Conservation (phyloP, 441 rosid genomes). For the Manihot esculenta region DNA sequence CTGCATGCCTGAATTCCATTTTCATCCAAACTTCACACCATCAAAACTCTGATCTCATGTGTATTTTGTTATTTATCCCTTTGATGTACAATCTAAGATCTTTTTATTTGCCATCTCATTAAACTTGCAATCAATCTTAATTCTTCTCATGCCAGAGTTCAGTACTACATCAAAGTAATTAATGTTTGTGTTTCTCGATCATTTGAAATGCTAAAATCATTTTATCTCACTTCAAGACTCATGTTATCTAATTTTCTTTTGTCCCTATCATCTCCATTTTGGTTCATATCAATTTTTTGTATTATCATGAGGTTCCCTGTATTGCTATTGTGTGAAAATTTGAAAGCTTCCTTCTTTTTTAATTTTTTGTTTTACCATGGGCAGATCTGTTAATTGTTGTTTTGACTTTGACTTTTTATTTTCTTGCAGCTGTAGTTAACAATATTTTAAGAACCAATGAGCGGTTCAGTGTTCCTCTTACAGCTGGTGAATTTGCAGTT, state of each 20-base stretch:
- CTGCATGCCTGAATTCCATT: background rate
- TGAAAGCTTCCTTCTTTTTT: background rate
- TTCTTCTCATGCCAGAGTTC: background rate
- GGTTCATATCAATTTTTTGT: background rate
- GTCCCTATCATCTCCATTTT: background rate
- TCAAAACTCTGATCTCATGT: no score
- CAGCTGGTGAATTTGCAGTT: slow-evolving; percentile 81
- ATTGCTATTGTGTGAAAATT: background rate
- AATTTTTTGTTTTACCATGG: background rate
- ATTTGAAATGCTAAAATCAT: background rate
- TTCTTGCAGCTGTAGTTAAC: slow-evolving; percentile 68
- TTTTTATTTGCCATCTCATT: background rate
- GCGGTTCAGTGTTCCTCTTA: slow-evolving; percentile 61
- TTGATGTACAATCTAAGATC: background rate
- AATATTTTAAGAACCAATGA: slow-evolving; percentile 61
- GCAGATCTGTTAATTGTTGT: background rate
- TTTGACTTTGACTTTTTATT: background rate
- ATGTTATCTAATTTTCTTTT: background rate
- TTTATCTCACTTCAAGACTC: background rate
- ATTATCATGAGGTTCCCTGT: background rate
- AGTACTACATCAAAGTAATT: no score
- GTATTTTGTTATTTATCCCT: background rate
- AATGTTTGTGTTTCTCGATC: background rate
- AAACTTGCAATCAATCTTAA: background rate
- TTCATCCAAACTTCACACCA: background rate